Percentiles rank a stretch among this genome's conserved stretches.
Evolutionary conservation across 805 yeast genomes (phyloP).

Genomic region (Candida stauntonica): DNA sequence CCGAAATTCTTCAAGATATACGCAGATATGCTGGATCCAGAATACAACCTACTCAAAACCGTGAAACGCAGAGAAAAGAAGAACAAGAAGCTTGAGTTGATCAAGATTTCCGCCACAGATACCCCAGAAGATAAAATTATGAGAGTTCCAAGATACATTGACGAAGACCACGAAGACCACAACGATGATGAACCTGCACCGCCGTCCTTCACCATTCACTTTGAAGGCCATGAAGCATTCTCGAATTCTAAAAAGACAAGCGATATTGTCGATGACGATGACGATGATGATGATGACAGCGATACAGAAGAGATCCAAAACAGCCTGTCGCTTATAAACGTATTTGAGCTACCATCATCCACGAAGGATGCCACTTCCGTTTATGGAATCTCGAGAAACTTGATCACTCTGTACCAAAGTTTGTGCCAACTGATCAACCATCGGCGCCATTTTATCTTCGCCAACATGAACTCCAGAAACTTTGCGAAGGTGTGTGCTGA

Average conservation of each 20-base stretch:
- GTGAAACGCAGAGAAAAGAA: conserved; percentile 1
- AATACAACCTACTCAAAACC: conserved; percentile 19
- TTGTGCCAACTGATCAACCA: conserved; percentile 42
- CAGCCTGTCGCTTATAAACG: conserved; percentile 6
- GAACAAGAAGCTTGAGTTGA: conserved; percentile 5
- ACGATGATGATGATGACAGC: conserved; percentile 3
- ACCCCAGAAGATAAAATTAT: conserved; percentile 25
- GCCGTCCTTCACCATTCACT: conserved; percentile 24
- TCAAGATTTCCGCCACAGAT: conserved; percentile 17
- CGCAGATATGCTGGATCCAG: conserved; percentile 19
- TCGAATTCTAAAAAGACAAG: background rate
- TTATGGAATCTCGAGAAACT: conserved; percentile 18
- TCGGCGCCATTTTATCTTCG: conserved; percentile 34
- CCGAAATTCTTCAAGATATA: conserved; percentile 16
- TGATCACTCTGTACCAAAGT: conserved; percentile 35
- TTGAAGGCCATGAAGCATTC: conserved; percentile 5
- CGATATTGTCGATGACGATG: conserved; percentile 4
- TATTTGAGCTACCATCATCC: conserved; percentile 3
- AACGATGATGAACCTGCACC: conserved; percentile 23
- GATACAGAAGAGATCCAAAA: conserved; percentile 4
- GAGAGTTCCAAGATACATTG: conserved; percentile 19
- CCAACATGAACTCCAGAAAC: conserved; percentile 38
- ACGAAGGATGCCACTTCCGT: conserved; percentile 7
- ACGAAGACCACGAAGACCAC: conserved; percentile 14
- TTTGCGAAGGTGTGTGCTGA: conserved; percentile 46